Evolutionary conservation across 345 rosid species (phyloP), one percentile per base, ranked within the genome.

Genomic region (Mangifera indica): DNA sequence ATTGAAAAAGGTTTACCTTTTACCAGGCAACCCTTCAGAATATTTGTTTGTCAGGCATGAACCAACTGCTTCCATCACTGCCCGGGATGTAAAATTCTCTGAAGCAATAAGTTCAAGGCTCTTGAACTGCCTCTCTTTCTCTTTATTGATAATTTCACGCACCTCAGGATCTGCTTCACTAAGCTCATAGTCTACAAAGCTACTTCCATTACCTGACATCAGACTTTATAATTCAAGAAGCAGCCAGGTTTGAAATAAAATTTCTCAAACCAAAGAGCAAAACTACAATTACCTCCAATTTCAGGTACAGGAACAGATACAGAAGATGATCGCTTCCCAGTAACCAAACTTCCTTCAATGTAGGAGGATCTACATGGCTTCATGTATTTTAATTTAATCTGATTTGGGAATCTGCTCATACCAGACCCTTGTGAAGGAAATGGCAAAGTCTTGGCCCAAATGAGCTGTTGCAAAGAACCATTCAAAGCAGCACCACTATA

Each of bases 61-160:
- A 9, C 98, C 97, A 80, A 90, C 92, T 17, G 97, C 94, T 80
- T 92, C 97, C 97, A 94, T 92, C 67, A 94, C 98, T 1, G 95
- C 97, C 64, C 87, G 88, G 18, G 97, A 94, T 1, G 97, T 94
- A 78, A 94, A 94, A 70, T 94, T 94, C 85, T 90, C 98, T 0
- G 98, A 94, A 5, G 97, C 97, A 76, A 90, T 92, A 69, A 94
- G 95, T 84, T 90, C 97, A 71, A 94, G 95, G 77, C 95, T 94
- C 80, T 80, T 90, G 63, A 90, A 94, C 48, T 94, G 97, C 81
- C 98, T 86, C 67, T 84, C 81, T 80, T 91, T 91, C 77, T 94
- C 98, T 83, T 84, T 92, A 12, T 58, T 68, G 72, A 92, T 84
- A 66, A 94, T 87, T 1, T 74, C 79, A 65, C 63, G 45, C 73